Evolutionary conservation across 116 monocot species (phyloP).

Genomic region (Trichopus zeylanicus): DNA sequence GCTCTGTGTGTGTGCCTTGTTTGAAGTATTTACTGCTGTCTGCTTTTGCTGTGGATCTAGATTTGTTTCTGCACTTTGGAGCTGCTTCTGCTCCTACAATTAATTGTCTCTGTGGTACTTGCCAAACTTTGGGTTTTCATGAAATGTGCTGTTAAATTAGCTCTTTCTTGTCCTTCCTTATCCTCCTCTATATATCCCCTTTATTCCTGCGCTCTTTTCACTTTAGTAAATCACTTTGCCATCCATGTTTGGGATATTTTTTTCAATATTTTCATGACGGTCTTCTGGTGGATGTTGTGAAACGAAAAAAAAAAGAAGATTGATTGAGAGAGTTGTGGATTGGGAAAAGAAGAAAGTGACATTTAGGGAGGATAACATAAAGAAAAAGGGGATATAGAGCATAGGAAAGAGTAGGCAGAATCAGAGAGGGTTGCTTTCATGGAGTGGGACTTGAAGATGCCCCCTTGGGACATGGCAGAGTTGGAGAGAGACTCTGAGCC

Average conservation of each 20-base stretch:
- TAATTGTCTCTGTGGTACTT: too few relatives aligned
- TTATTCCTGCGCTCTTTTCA: background rate
- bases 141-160: background rate
- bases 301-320: background rate
- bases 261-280: too few relatives aligned
- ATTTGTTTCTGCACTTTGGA: background rate
- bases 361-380: background rate
- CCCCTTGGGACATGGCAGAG: slow-evolving; percentile 39
- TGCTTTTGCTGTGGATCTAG: background rate
- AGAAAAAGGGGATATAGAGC: background rate
- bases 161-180: background rate
- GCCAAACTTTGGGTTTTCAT: background rate
- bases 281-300: too few relatives aligned
- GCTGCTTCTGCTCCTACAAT: too few relatives aligned
- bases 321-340: background rate
- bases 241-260: background rate
- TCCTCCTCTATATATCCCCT: background rate
- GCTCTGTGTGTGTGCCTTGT: background rate
- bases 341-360: background rate
- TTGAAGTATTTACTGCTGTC: background rate
- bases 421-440: slow-evolving; percentile 15
- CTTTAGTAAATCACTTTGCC: background rate
- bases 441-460: slow-evolving; percentile 58
- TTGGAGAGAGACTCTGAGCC: slow-evolving; percentile 15
- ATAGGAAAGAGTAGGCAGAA: background rate